A percentile compares a stretch with the other conserved stretches of the same genome.
phyloP scores from a whole-genome alignment of 1,284 basidiomycete species.

The Cerioporus squamosus region DNA sequence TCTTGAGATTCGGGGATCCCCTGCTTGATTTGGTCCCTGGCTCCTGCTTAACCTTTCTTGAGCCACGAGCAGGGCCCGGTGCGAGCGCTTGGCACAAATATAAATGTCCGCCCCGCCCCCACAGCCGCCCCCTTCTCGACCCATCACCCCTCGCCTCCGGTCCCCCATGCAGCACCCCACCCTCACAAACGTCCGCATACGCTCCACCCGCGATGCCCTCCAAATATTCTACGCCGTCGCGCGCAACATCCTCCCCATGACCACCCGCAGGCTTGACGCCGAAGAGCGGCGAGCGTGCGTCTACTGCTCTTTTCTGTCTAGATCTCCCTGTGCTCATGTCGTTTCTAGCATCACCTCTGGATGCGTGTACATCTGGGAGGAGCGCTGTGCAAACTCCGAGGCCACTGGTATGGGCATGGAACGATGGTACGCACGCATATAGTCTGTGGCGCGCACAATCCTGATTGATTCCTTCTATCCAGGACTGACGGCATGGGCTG shows the following conservation, averaged over 20 bases:
- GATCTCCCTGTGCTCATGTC: neutral
- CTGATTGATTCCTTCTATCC: neutral
- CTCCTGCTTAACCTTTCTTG: slow-evolving; percentile 24
- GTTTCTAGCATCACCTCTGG: slow-evolving; percentile 48
- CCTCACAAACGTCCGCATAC: slow-evolving; percentile 72
- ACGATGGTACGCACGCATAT: slow-evolving; percentile 54
- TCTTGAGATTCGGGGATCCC: slow-evolving; percentile 40
- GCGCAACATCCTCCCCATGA: slow-evolving; percentile 67
- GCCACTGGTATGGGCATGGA: slow-evolving; percentile 82
- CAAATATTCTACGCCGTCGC: slow-evolving; percentile 80
- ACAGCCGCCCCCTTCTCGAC: slow-evolving; percentile 21
- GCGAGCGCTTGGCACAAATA: slow-evolving; percentile 24
- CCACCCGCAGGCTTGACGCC: slow-evolving; percentile 77
- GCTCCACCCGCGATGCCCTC: slow-evolving; percentile 76
- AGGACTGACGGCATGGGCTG: slow-evolving; percentile 86
- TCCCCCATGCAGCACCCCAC: slow-evolving; percentile 65
- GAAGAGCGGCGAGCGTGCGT: slow-evolving; percentile 54
- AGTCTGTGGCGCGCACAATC: neutral
- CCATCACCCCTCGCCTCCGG: slow-evolving; percentile 12
- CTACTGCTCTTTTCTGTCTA: neutral
- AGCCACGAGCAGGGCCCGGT: slow-evolving; percentile 12
- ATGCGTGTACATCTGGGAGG: slow-evolving; percentile 86
- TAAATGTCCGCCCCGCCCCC: slow-evolving; percentile 24
- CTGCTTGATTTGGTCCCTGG: slow-evolving; percentile 30
- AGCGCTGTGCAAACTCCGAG: slow-evolving; percentile 76